phyloP scores from a whole-genome alignment of 495 filamentous ascomycete genomes.

The Xylaria scruposa region DNA sequence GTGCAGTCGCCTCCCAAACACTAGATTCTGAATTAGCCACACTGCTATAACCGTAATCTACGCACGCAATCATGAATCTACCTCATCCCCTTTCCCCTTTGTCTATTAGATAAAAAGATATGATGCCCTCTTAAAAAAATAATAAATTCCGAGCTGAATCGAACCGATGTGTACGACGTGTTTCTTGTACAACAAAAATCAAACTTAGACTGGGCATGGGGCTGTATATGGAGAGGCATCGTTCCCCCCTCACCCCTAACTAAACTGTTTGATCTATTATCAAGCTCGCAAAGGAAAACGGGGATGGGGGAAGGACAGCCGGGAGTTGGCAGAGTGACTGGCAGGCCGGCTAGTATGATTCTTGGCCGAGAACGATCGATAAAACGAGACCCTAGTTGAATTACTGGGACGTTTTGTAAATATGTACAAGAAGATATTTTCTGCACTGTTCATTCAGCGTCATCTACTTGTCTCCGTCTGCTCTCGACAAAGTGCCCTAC shows the following conservation, averaged over 20 bases:
- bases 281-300: background rate
- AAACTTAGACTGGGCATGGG: constrained; percentile 26
- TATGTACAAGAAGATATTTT: constrained; percentile 42
- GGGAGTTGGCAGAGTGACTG: constrained; percentile 3
- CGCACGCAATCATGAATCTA: constrained; percentile 19
- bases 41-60: constrained; percentile 4
- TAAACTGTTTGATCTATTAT: constrained; percentile 1
- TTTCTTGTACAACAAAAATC: constrained; percentile 34
- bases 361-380: background rate
- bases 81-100: constrained; percentile 41
- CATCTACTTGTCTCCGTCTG: background rate
- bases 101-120: constrained; percentile 44
- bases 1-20: constrained; percentile 70
- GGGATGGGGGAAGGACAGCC: constrained; percentile 7
- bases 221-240: background rate
- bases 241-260: background rate
- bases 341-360: background rate
- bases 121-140: constrained; percentile 16
- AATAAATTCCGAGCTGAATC: constrained; percentile 33
- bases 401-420: constrained; percentile 38
- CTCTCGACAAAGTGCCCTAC: background rate
- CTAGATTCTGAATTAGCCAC: constrained; percentile 33
- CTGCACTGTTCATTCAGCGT: constrained; percentile 18
- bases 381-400: constrained; percentile 5
- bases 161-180: constrained; percentile 26